Evolutionary conservation across 75 land plant species (phyloP), one percentile per base, ranked within the genome.

Genomic region (Pinus taeda): DNA sequence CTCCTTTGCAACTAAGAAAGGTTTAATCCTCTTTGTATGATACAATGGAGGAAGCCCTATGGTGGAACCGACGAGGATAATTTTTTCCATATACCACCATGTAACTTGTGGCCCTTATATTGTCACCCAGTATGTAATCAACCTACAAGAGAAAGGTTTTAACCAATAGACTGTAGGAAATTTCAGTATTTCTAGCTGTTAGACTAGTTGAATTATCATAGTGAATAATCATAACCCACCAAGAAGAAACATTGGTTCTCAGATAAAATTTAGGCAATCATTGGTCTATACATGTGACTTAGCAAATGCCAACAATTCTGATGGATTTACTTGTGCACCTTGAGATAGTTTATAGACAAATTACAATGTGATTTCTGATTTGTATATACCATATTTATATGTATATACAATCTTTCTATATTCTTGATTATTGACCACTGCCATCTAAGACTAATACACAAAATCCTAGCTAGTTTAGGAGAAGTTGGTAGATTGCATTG

Each of bases 41-140:
- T 9, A 82, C 91, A 69, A 95, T 95, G 17, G 95, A 95, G 0
- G 95, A 86, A 8, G 67, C 98, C 12, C 93, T 75, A 86, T 95
- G 96, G 79, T 95, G 98, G 59, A 91, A 90, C 57, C 82, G 86
- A 37, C 60, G 83, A 1, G 95, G 98, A 77, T 81, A 95, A 61
- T 77, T 87, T 78, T 66, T 57, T 4, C 95, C 96, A 65, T 87
- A 89, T 0, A 95, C 95, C 14, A 95, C 90, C 93, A 95, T 89
- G 93, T 95, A 93, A 66, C 98, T 95, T 13, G 89, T 91, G 3
- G 86, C 93, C 74, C 93, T 82, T 73, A 93, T 92, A 74, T 95
- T 93, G 81, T 91, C 90, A 6, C 98, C 98, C 20, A 95, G 83
- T 55, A 95, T 86, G 85, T 95, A 95, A 57, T 95, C 95, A 79